These are phyloP conservation scores for Fusarium stilboides DNA, from an alignment of 2,329 filamentous ascomycete species.

Conservation along the genomic window DNA sequence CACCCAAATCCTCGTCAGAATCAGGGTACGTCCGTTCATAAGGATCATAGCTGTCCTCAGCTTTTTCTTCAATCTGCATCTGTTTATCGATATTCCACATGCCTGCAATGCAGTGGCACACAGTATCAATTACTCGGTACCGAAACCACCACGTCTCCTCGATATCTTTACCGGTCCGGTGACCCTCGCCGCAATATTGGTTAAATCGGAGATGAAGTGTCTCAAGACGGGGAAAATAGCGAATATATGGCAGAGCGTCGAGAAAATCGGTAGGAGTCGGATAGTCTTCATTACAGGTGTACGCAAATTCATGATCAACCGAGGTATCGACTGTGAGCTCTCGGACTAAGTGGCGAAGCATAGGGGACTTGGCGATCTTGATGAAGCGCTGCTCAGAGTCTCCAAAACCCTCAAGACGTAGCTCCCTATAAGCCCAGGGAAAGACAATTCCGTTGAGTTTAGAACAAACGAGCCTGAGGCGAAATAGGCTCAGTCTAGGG, in stretches of 20 bases:
- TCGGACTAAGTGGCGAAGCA: slow-evolving; percentile 25
- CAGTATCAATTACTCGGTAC: slow-evolving; percentile 26
- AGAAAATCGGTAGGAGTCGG: slow-evolving; percentile 9
- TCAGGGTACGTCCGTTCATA: neutral
- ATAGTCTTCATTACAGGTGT: slow-evolving; percentile 3
- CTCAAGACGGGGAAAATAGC: slow-evolving; percentile 1
- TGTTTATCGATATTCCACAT: slow-evolving; percentile 20
- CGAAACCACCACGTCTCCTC: slow-evolving; percentile 24
- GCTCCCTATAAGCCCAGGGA: neutral
- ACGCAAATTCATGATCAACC: slow-evolving; percentile 5
- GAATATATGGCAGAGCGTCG: slow-evolving; percentile 25
- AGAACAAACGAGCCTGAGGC: slow-evolving; percentile 13
- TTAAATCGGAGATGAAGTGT: slow-evolving; percentile 28
- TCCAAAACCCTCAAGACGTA: slow-evolving; percentile 11
- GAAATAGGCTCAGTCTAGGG: slow-evolving; percentile 1
- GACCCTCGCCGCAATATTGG: slow-evolving; percentile 7
- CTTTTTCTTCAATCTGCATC: slow-evolving; percentile 8
- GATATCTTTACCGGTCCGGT: neutral
- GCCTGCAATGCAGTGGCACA: slow-evolving; percentile 28
- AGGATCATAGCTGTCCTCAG: neutral
- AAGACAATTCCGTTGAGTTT: neutral
- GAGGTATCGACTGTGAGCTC: slow-evolving; percentile 35
- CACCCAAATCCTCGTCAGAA: neutral
- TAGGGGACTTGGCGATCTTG: slow-evolving; percentile 23
- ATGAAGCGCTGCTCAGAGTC: slow-evolving; percentile 20